Conservation (phyloP, 2,329 filamentous ascomycete genomes). For the Colletotrichum truncatum region DNA sequence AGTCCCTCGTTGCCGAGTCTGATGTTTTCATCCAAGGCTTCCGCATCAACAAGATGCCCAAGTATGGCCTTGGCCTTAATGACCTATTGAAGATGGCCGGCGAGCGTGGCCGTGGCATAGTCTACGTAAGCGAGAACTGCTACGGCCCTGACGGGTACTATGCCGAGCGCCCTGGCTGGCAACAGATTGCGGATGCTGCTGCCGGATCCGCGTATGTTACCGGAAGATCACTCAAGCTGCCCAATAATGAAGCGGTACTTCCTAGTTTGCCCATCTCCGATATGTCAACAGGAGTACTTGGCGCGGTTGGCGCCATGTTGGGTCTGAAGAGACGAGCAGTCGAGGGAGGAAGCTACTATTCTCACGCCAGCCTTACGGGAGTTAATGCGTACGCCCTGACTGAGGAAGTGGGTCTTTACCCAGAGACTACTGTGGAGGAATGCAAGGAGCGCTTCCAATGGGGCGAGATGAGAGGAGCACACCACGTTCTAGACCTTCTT, state of each 20-base stretch:
- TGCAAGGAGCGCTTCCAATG: slow-evolving; percentile 24
- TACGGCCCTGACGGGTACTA: slow-evolving; percentile 24
- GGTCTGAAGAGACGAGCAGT: slow-evolving; percentile 41
- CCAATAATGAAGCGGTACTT: slow-evolving; percentile 39
- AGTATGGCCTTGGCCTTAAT: slow-evolving; percentile 50
- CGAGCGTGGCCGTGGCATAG: slow-evolving; percentile 18
- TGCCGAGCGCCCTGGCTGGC: slow-evolving; percentile 21
- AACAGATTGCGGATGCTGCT: slow-evolving; percentile 35
- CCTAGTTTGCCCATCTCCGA: slow-evolving; percentile 44
- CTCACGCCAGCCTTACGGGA: slow-evolving; percentile 39
- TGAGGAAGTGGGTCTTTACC: slow-evolving; percentile 42
- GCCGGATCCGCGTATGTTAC: slow-evolving; percentile 44
- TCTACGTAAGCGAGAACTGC: slow-evolving; percentile 26
- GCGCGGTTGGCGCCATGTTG: slow-evolving; percentile 42
- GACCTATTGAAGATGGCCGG: slow-evolving; percentile 47
- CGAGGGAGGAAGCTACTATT: slow-evolving; percentile 42
- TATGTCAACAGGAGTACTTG: slow-evolving; percentile 44
- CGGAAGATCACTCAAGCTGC: slow-evolving; percentile 37
- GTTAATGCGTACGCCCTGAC: slow-evolving; percentile 38
- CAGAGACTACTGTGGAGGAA: slow-evolving; percentile 17
- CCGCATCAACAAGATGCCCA: slow-evolving; percentile 52
- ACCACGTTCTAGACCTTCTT: slow-evolving; percentile 19
- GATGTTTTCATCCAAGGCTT: slow-evolving; percentile 66
- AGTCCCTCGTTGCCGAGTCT: slow-evolving; percentile 53
- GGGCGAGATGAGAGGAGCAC: slow-evolving; percentile 21